Evolutionary conservation across 1,284 basidiomycete genomes (phyloP), one percentile per base, ranked within the genome.

Genomic region (Cryptococcus maquisensis): DNA sequence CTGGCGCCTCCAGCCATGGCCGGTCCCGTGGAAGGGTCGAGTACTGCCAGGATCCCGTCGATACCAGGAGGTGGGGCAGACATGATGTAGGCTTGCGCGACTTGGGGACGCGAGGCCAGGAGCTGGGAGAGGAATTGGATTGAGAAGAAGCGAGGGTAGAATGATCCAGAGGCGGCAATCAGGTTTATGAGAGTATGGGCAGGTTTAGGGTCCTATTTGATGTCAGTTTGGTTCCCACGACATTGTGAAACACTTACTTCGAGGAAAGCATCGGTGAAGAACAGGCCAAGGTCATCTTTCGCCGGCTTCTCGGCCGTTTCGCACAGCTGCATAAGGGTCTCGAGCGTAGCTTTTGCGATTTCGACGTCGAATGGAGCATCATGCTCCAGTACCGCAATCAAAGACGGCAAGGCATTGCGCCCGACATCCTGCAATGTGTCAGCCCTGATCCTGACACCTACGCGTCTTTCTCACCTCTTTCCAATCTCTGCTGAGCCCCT

Each of bases 401-500:
- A 81, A 1, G 88, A 86, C 5, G 81, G 78, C 15, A 97, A 79
- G 1, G 90, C 87, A 49, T 81, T 80, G 59, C 83, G 81, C 12
- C 89, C 91, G 20, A 96, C 87, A 56, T 95, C 90, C 77, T 78
- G 57, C 12, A 10, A 44, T 16, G 16, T 32, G n/a, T 56, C 41
- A 24, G 40, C 18, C n/a, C 18, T 28, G 23, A 16, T 23, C 18
- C 16, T 18, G 10, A 38, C 21, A 28, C 13, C 21, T 18, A n/a
- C 18, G 16, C 15, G 28, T 26, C 20, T 8, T 18, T 66, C 75
- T 52, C 26, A 78, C 74, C 56, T 84, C 81, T 72, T 89, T 93
- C 80, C 89, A 92, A 76, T 96, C 94, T 52, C 93, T 83, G 46
- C 87, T 81, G 47, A 98, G 83, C 15, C 93, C 93, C 73, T 98